Evolutionary conservation across 1,139 yeast species (phyloP), one percentile per base, ranked within the genome.

Genomic region (Suhomyces wounanorum): DNA sequence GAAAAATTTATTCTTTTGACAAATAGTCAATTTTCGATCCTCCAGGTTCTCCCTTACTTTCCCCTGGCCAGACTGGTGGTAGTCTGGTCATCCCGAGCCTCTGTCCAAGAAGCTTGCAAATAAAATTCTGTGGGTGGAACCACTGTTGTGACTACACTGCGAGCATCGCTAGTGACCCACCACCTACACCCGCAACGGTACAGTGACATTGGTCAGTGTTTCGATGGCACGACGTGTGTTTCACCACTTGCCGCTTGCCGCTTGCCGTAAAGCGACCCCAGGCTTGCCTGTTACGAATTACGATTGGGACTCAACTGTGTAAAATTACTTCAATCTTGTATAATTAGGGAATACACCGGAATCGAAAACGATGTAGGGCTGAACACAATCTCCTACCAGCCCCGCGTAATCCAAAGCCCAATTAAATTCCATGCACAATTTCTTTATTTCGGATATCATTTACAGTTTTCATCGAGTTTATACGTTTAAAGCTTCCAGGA

Each of bases 291-390:
- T 46, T 9, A 47, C 42, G 49, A 47, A 18, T 50, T 37, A 47
- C 43, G 50, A 44, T 28, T 33, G 42, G 40, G 43, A 36, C 39
- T 31, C 47, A 31, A 36, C 26, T 33, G 43, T 44, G 39, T 25
- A 40, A 38, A 31, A 30, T 35, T 44, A 44, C 45, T 48, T 50
- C 49, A 46, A 13, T 37, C 45, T 41, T 47, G 50, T 50, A 50
- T 43, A 48, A 44, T 38, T 48, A 45, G 40, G 40, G 48, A 40
- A 45, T 40, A 35, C 41, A 36, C 35, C 16, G 28, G 46, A 36
- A 26, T 14, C 23, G 16, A 26, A 40, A 25, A 8, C 21, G 23
- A 4, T 38, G 41, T 14, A 33, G 37, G 37, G 18, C 18, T 33
- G 37, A 14, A 33, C 31, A 9, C 18, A 8, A 16, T 33, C 16